Conservation (phyloP, 140 eudicot species). For the Senecio squalidus region DNA sequence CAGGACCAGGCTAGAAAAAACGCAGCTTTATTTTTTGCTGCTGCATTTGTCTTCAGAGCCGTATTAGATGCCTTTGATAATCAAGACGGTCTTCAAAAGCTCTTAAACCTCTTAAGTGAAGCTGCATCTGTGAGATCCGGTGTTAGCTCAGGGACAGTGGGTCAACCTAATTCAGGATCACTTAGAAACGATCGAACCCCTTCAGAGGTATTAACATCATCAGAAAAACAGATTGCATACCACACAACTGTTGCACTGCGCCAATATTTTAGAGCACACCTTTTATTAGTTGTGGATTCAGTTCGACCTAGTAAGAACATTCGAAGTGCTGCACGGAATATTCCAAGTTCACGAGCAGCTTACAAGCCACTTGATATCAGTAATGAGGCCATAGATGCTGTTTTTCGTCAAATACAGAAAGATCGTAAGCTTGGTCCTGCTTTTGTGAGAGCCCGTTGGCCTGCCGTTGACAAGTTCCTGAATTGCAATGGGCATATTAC, state of each 20-base stretch:
- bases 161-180: slow-evolving; percentile 43
- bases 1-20: slow-evolving; percentile 92
- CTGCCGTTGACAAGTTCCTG: slow-evolving; percentile 77
- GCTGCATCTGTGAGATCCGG: slow-evolving; percentile 94
- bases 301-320: slow-evolving; percentile 62
- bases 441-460: slow-evolving; percentile 72
- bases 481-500: slow-evolving; percentile 76
- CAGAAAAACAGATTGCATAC: slow-evolving; percentile 92
- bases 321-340: slow-evolving; percentile 62
- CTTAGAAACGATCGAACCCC: slow-evolving; percentile 74
- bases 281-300: slow-evolving; percentile 76
- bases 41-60: slow-evolving; percentile 90
- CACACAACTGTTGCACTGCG: slow-evolving; percentile 83
- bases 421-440: slow-evolving; percentile 94
- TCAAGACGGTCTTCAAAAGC: slow-evolving; percentile 76
- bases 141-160: slow-evolving; percentile 55
- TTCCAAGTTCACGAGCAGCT: slow-evolving; percentile 66
- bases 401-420: slow-evolving; percentile 79
- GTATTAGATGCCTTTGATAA: slow-evolving; percentile 82
- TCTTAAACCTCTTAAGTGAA: slow-evolving; percentile 55
- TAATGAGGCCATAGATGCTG: slow-evolving; percentile 87
- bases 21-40: slow-evolving; percentile 86
- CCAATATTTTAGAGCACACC: slow-evolving; percentile 90
- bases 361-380: slow-evolving; percentile 92
- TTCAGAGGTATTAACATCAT: slow-evolving; percentile 77